These are phyloP conservation scores for Actinomucor elegans DNA, from an alignment of 371 early-diverging fungal genomes.

Conservation along the genomic window DNA sequence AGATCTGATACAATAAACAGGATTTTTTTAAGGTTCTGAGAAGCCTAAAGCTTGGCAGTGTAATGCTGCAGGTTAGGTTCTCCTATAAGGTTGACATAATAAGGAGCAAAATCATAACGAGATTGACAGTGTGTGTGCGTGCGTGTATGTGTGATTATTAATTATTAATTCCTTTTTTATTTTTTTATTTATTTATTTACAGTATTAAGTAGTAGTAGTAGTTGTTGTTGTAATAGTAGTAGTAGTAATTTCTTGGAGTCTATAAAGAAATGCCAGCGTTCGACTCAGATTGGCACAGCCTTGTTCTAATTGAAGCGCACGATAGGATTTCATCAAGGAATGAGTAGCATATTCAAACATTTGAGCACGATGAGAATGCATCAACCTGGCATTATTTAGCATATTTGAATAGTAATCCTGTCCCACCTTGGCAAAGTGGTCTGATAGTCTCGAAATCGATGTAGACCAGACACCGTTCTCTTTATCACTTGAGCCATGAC, in stretches of 20 bases:
- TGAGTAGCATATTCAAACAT: slow-evolving; percentile 35
- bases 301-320: slow-evolving; percentile 36
- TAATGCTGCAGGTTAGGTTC: too few species aligned
- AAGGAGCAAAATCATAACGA: background rate
- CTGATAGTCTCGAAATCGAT: slow-evolving; percentile 24
- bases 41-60: too few species aligned
- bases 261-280: slow-evolving; percentile 18
- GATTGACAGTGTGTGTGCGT: background rate
- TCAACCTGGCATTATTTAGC: slow-evolving; percentile 28
- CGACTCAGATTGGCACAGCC: slow-evolving; percentile 29
- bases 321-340: slow-evolving; percentile 25
- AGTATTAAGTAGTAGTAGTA: background rate
- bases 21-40: too few species aligned
- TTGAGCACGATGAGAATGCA: slow-evolving; percentile 33
- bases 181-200: too few species aligned
- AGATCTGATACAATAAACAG: slow-evolving; percentile 2
- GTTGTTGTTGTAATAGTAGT: too few species aligned
- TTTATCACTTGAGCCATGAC: background rate
- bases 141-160: background rate
- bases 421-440: slow-evolving; percentile 30
- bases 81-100: background rate
- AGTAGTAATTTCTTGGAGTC: slow-evolving; percentile 21
- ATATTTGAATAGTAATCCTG: slow-evolving; percentile 34
- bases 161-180: too few species aligned
- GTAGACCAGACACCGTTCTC: slow-evolving; percentile 24